These are phyloP conservation scores for Alternaria dauci DNA, from an alignment of 2,329 filamentous ascomycete species.

Conservation along the genomic window DNA sequence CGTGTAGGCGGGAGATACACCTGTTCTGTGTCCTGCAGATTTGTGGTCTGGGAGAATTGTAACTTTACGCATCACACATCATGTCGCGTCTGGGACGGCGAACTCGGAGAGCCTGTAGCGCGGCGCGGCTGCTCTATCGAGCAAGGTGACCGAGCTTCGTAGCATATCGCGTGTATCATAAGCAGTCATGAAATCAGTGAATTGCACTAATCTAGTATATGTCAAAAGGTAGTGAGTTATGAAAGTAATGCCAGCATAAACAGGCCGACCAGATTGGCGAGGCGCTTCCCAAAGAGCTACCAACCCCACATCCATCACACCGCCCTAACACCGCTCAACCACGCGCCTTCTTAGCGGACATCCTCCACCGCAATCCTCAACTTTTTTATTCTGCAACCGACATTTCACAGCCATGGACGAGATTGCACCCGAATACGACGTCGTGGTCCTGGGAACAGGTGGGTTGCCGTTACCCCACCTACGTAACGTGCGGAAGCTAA, in stretches of 20 bases:
- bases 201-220: constrained; percentile 17
- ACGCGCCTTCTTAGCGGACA: constrained; percentile 30
- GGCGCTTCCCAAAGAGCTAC: constrained; percentile 40
- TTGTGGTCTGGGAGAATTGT: background rate
- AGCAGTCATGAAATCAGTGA: constrained; percentile 14
- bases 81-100: background rate
- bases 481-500: constrained; percentile 34
- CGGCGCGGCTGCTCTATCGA: background rate
- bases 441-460: constrained; percentile 98
- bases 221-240: constrained; percentile 17
- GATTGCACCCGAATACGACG: constrained; percentile 98
- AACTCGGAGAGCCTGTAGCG: background rate
- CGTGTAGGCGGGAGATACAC: background rate
- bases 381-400: constrained; percentile 24
- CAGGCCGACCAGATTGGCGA: constrained; percentile 28
- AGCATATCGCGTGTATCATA: constrained; percentile 13
- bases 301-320: constrained; percentile 39
- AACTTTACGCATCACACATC: background rate
- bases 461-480: constrained; percentile 57
- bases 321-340: constrained; percentile 29
- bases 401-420: constrained; percentile 79
- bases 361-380: constrained; percentile 33
- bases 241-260: constrained; percentile 22
- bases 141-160: background rate
- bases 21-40: background rate